Percentiles rank a stretch among this genome's conserved stretches.
phyloP scores from a whole-genome alignment of 2,329 filamentous ascomycete species.

The Calonectria montana region DNA sequence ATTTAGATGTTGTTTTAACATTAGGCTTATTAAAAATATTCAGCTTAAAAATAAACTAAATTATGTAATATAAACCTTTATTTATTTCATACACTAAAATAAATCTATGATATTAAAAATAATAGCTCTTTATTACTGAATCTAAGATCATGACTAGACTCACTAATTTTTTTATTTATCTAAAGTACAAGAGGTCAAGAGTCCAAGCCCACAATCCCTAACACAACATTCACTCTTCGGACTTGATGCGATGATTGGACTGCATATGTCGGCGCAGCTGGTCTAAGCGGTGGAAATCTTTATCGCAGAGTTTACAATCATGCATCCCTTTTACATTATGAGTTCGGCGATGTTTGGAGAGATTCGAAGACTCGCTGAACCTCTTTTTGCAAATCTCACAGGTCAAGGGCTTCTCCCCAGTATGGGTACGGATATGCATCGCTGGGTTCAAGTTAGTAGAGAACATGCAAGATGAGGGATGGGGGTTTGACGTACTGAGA shows the following conservation, averaged over 20 bases:
- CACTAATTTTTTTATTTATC: too few relatives aligned
- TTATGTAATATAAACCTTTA: too few relatives aligned
- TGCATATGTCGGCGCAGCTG: conserved; percentile 67
- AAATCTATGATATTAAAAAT: too few relatives aligned
- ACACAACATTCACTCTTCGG: too few relatives aligned
- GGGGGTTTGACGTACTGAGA: conserved; percentile 61
- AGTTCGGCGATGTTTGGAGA: conserved; percentile 74
- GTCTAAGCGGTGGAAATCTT: conserved; percentile 70
- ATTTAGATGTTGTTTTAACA: too few relatives aligned
- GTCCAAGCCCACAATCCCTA: too few relatives aligned
- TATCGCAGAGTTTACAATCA: conserved; percentile 64
- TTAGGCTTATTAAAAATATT: too few relatives aligned
- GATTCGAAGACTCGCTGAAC: conserved; percentile 74
- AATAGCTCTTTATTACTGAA: too few relatives aligned
- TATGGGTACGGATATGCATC: conserved; percentile 75
- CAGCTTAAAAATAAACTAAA: too few relatives aligned
- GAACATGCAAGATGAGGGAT: not conserved
- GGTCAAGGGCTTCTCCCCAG: conserved; percentile 70
- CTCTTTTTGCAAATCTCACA: conserved; percentile 69
- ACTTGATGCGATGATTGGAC: conserved; percentile 46
- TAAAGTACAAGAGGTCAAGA: too few relatives aligned
- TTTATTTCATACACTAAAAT: too few relatives aligned
- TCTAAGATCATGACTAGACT: too few relatives aligned
- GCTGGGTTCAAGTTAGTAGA: conserved; percentile 53
- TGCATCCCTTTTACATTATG: conserved; percentile 66